Evolutionary conservation across 2,329 filamentous ascomycete genomes (phyloP), one percentile per base, ranked within the genome.

Genomic region (Colletotrichum chrysophilum): DNA sequence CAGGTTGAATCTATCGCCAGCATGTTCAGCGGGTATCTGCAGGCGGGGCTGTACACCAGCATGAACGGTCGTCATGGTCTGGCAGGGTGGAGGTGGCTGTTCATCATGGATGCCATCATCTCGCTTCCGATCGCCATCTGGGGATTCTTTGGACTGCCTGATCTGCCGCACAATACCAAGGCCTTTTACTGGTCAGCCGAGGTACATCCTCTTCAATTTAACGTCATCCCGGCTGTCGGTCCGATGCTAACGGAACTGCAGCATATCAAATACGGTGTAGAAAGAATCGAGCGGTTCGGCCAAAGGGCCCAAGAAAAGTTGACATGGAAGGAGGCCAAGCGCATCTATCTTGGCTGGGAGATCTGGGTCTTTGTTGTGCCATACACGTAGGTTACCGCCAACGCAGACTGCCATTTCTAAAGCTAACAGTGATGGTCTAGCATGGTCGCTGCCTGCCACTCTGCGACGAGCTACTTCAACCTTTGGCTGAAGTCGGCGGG

Each of bases 1-100:
- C 85, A 89, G 1, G 88, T 87, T 21, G 88, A 89, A 16, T 88
- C 86, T 5, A 83, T 91, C 1, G 89, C 88, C 1, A 83, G 84
- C 21, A 90, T 91, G 87, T 88, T 91, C 69, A 89, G 88, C n/a
- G 90, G 89, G 1, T 91, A 90, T 74, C 83, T 91, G 0, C 89
- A 91, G 81, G 87, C 89, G 1, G 89, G 87, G 0, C 87, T 88
- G 0, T 90, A 91, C 78, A 79, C 77, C 16, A 79, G 80, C 21
- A 79, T 86, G 69, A 79, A 85, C 14, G 84, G 83, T 4, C 77
- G 73, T 7, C 70, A 80, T 13, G 83, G 83, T 0, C 76, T 83
- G n/a, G 79, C 82, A 0, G 85, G 83, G 0, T 86, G 80, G 80
- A 82, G 83, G 28, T 87, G 84, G 84, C 79, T 86, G 8, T 86